These are phyloP conservation scores for Botryotinia convoluta DNA, from an alignment of 2,329 filamentous ascomycete genomes.

Conservation along the genomic window DNA sequence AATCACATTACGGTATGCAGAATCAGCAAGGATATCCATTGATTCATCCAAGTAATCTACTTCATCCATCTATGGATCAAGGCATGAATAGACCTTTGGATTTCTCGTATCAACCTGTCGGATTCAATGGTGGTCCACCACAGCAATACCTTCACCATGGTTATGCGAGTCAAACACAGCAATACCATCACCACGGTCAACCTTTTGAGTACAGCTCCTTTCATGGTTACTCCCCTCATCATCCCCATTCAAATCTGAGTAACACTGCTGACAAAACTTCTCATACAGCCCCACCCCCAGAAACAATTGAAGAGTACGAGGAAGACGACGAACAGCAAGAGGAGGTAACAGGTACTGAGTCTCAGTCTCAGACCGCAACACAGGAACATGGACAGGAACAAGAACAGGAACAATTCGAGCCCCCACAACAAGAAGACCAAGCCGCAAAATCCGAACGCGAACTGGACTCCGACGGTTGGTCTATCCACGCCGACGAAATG, in stretches of 20 bases:
- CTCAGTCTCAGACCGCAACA: not conserved
- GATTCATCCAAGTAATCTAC: not conserved
- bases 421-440: not conserved
- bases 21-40: not conserved
- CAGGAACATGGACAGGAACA: not conserved
- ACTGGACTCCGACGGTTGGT: not conserved
- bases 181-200: not conserved
- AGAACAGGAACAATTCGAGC: not conserved
- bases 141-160: not conserved
- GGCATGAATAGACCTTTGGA: not conserved
- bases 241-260: not conserved
- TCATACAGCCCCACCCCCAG: not conserved
- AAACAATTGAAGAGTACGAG: not conserved
- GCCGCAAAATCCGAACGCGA: not conserved
- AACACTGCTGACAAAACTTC: not conserved
- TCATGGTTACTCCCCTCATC: not conserved
- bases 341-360: not conserved
- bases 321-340: not conserved
- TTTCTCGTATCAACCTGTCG: not conserved
- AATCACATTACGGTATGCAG: too few relatives aligned
- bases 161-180: not conserved
- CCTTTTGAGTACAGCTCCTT: conserved; percentile 1
- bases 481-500: not conserved
- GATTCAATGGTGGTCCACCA: not conserved
- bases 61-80: not conserved